Percentiles rank a stretch among this genome's conserved stretches.
Evolutionary conservation across 192 early-diverging fungal genomes (phyloP).

Genomic region (Backusella westeae): DNA sequence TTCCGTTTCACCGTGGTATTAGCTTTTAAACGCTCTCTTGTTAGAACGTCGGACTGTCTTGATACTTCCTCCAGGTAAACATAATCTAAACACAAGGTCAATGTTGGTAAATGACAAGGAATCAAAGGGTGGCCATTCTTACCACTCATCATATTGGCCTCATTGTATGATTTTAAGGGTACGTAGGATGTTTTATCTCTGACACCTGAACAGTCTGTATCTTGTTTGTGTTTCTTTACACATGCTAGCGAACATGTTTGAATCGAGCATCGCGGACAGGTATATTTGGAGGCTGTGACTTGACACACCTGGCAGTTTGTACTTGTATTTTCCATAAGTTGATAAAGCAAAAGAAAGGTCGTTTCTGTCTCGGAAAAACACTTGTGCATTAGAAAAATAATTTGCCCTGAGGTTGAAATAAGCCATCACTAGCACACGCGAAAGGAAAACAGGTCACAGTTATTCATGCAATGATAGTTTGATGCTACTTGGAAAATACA

Average conservation of each 20-base stretch:
- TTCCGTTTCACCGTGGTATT: neutral
- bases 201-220: constrained; percentile 58
- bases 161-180: constrained; percentile 54
- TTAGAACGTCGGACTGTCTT: constrained; percentile 48
- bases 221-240: constrained; percentile 62
- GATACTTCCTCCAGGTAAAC: constrained; percentile 64
- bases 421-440: neutral
- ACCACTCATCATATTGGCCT: constrained; percentile 71
- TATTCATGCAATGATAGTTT: neutral
- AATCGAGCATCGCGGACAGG: constrained; percentile 64
- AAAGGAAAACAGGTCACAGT: neutral
- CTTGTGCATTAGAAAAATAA: neutral
- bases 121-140: neutral
- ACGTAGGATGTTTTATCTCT: constrained; percentile 64
- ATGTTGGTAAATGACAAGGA: constrained; percentile 22
- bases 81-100: constrained; percentile 47
- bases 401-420: neutral
- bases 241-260: constrained; percentile 66
- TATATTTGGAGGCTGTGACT: constrained; percentile 52
- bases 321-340: neutral
- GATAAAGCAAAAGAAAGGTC: neutral
- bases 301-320: constrained; percentile 48
- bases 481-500: too few species aligned
- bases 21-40: constrained; percentile 43
- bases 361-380: neutral